phyloP scores from a whole-genome alignment of 331 rosid genomes.

The Ulmus americana region DNA sequence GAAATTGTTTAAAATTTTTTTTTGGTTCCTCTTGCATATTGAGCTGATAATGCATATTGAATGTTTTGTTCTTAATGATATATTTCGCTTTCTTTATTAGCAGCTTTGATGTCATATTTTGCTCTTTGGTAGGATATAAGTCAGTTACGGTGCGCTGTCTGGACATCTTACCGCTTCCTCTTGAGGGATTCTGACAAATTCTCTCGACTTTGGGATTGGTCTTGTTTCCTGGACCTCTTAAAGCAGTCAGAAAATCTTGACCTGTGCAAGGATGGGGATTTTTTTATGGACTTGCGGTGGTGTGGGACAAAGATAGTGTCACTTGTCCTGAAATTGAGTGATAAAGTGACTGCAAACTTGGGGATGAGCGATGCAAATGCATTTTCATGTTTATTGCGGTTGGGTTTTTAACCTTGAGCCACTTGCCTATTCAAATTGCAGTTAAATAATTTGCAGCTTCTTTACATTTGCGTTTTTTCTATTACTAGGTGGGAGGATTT shows the following conservation, averaged over 20 bases:
- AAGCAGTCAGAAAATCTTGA: conserved; percentile 30
- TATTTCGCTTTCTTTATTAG: background rate
- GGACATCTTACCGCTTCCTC: conserved; percentile 66
- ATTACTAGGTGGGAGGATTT: conserved; percentile 78
- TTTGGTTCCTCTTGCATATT: background rate
- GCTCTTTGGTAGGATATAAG: conserved; percentile 38
- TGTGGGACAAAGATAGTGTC: conserved; percentile 49
- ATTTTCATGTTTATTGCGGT: conserved; percentile 58
- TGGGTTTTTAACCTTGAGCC: conserved; percentile 22
- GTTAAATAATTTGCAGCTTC: background rate
- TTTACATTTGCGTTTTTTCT: conserved; percentile 18
- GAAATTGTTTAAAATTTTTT: background rate
- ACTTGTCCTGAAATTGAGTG: conserved; percentile 49
- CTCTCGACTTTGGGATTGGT: conserved; percentile 72
- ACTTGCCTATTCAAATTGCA: conserved; percentile 4
- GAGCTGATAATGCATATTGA: background rate
- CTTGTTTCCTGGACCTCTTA: conserved; percentile 51
- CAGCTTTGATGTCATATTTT: background rate
- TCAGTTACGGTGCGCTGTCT: conserved; percentile 36
- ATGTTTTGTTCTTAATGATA: background rate
- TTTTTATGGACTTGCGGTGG: conserved; percentile 53
- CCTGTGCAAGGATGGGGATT: conserved; percentile 6
- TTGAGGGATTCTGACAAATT: conserved; percentile 47
- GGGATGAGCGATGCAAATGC: conserved; percentile 44
- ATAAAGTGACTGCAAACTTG: conserved; percentile 35